phyloP scores from a whole-genome alignment of 1,284 basidiomycete species.

The Fomitopsis pinicola region DNA sequence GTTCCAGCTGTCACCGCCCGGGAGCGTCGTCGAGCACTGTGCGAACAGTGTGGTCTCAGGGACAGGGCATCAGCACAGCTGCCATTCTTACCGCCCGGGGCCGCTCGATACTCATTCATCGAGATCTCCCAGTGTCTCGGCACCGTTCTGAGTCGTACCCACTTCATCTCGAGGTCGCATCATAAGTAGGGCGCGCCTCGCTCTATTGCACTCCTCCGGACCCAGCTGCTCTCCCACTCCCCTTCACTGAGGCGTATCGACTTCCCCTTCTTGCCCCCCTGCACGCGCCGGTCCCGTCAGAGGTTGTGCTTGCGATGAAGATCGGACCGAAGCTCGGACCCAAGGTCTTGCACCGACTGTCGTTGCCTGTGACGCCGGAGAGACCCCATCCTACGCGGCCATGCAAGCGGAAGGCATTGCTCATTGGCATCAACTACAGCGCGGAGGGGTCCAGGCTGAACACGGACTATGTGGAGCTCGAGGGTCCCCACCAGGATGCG shows the following conservation, averaged over 20 bases:
- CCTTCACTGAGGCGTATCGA: neutral
- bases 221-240: neutral
- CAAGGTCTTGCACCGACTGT: neutral
- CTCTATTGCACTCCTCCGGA: neutral
- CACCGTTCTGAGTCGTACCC: neutral
- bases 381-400: neutral
- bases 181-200: neutral
- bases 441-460: neutral
- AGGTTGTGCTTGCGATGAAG: neutral
- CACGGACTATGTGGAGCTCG: neutral
- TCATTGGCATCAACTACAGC: conserved; percentile 6
- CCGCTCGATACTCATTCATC: neutral
- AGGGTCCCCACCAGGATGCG: conserved; percentile 4
- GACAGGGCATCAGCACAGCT: neutral
- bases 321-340: neutral
- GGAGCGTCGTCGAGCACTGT: neutral
- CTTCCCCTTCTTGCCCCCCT: neutral
- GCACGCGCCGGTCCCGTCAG: neutral
- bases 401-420: conserved; percentile 1
- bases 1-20: neutral
- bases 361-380: neutral
- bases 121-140: neutral
- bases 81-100: neutral
- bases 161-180: neutral
- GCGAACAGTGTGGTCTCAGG: neutral